Percentiles rank a stretch among this genome's conserved stretches.
phyloP scores from a whole-genome alignment of 345 rosid species.

The Acer yangbiense region DNA sequence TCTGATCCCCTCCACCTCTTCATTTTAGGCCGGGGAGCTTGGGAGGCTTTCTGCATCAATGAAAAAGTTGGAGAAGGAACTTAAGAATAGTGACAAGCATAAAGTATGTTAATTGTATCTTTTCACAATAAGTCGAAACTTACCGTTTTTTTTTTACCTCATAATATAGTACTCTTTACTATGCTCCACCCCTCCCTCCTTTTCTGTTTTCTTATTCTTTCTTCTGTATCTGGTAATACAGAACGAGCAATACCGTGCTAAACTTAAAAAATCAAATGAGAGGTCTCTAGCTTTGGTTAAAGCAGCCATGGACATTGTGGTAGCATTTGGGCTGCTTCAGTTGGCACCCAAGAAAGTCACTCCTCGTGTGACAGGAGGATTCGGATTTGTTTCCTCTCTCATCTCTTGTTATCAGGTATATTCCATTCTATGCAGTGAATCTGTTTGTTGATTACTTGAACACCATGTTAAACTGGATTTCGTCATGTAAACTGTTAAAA shows the following conservation, averaged over 20 bases:
- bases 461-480: background rate
- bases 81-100: conserved; percentile 63
- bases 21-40: conserved; percentile 74
- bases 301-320: conserved; percentile 81
- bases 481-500: background rate
- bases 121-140: background rate
- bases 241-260: conserved; percentile 74
- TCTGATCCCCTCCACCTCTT: background rate
- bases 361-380: conserved; percentile 90
- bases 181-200: background rate
- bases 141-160: background rate
- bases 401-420: conserved; percentile 96
- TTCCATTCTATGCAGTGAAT: background rate
- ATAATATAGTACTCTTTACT: background rate
- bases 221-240: conserved; percentile 30
- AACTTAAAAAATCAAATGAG: conserved; percentile 78
- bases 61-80: conserved; percentile 80
- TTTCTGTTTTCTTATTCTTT: background rate
- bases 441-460: background rate
- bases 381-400: conserved; percentile 78
- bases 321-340: conserved; percentile 88
- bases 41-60: conserved; percentile 79
- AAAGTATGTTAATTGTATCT: conserved; percentile 40
- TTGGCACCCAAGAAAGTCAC: conserved; percentile 81
- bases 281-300: conserved; percentile 83